These are phyloP conservation scores for Tylopilus sp. DNA, from an alignment of 768 basidiomycete species.

Conservation along the genomic window DNA sequence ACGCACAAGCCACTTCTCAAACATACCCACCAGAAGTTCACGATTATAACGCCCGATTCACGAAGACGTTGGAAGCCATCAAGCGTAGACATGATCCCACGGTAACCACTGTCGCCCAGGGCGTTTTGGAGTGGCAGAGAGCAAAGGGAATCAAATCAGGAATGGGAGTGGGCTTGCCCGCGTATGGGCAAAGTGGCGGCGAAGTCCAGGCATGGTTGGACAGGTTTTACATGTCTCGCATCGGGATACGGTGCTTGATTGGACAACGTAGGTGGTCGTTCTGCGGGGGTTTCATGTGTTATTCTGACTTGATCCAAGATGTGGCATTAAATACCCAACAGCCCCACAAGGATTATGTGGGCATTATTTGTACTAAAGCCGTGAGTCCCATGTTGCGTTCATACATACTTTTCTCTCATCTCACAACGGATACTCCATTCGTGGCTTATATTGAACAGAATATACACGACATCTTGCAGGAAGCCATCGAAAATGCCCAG, in stretches of 20 bases:
- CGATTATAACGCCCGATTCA: conserved; percentile 91
- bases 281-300: neutral
- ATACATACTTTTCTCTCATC: neutral
- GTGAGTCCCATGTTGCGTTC: conserved; percentile 40
- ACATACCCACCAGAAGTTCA: conserved; percentile 89
- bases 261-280: conserved; percentile 72
- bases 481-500: conserved; percentile 96
- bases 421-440: neutral
- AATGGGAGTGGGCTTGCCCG: conserved; percentile 21
- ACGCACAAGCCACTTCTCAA: conserved; percentile 66
- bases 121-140: conserved; percentile 94
- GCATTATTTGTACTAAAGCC: conserved; percentile 92
- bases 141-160: conserved; percentile 29
- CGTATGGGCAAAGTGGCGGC: conserved; percentile 63
- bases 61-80: conserved; percentile 79
- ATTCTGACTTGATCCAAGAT: conserved; percentile 44
- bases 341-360: conserved; percentile 87
- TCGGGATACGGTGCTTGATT: conserved; percentile 93
- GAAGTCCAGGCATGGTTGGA: conserved; percentile 98
- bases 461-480: conserved; percentile 92
- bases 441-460: conserved; percentile 45
- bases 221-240: conserved; percentile 93
- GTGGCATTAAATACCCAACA: conserved; percentile 91
- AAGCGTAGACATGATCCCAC: conserved; percentile 96
- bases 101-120: conserved; percentile 94